These are phyloP conservation scores for Hypoxylon sp. DNA, from an alignment of 2,329 filamentous ascomycete species.

Conservation along the genomic window DNA sequence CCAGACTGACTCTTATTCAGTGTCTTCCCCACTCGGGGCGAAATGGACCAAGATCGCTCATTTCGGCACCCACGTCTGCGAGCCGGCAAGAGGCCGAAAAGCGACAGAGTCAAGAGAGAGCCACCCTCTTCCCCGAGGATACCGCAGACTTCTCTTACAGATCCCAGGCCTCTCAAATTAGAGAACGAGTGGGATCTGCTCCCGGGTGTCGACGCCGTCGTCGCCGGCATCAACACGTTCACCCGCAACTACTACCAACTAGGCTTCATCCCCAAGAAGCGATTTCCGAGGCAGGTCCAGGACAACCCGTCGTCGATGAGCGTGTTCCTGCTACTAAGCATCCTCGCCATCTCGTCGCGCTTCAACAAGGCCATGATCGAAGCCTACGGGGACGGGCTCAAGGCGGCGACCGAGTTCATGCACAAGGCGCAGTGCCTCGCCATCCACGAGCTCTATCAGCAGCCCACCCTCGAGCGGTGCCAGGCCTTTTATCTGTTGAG, in stretches of 20 bases:
- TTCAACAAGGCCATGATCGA: constrained; percentile 62
- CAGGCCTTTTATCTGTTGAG: constrained; percentile 70
- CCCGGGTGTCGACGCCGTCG: constrained; percentile 61
- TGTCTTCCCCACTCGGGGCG: constrained; percentile 64
- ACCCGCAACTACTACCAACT: constrained; percentile 69
- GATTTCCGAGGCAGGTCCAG: constrained; percentile 61
- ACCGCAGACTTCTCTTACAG: constrained; percentile 40
- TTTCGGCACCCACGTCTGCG: constrained; percentile 67
- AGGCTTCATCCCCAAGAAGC: constrained; percentile 67
- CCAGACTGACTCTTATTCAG: constrained; percentile 49
- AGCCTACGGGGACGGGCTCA: constrained; percentile 63
- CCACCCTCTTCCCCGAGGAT: constrained; percentile 38
- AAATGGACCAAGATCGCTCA: constrained; percentile 65
- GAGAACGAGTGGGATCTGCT: constrained; percentile 62
- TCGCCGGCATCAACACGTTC: constrained; percentile 66
- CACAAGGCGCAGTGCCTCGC: constrained; percentile 62
- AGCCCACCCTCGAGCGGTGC: constrained; percentile 65
- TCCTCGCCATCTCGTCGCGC: constrained; percentile 68
- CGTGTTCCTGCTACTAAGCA: constrained; percentile 65
- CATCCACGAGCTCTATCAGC: constrained; percentile 62
- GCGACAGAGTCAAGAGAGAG: constrained; percentile 48
- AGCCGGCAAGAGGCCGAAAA: constrained; percentile 59
- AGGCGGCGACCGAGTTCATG: constrained; percentile 66
- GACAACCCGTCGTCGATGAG: constrained; percentile 62
- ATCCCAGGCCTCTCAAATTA: constrained; percentile 53